A percentile compares a stretch with the other conserved stretches of the same genome.
These are phyloP conservation scores for Salvia miltiorrhiza DNA, from an alignment of 257 asterid species.

Conservation along the genomic window DNA sequence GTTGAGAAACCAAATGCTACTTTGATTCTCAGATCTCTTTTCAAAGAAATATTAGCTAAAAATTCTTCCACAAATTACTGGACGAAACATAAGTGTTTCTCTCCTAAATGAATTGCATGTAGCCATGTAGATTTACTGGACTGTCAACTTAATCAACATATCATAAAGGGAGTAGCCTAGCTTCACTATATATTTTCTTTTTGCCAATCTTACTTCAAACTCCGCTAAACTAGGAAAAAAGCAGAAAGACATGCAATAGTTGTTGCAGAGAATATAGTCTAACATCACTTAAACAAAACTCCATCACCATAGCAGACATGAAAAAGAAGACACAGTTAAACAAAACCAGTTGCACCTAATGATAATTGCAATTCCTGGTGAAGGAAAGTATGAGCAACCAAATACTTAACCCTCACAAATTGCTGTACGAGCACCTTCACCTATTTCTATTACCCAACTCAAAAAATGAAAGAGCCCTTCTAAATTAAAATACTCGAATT, in stretches of 20 bases:
- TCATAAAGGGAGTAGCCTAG: not conserved
- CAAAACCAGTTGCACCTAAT: not conserved
- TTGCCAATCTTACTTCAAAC: not conserved
- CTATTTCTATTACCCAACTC: conserved; percentile 3
- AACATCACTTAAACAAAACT: not conserved
- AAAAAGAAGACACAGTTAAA: not conserved
- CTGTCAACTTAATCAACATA: not conserved
- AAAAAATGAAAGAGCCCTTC: not conserved
- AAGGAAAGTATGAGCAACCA: conserved; percentile 5
- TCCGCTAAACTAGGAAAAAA: not conserved
- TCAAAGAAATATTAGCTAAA: not conserved
- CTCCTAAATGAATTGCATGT: not conserved
- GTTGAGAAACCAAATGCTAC: not conserved
- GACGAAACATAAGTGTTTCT: not conserved
- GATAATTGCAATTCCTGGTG: not conserved
- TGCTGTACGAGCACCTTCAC: conserved; percentile 4
- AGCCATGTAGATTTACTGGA: not conserved
- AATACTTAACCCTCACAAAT: conserved; percentile 12
- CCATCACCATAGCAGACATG: too few species aligned
- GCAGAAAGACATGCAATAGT: not conserved
- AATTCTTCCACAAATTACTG: not conserved
- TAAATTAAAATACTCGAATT: not conserved
- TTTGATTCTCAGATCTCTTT: conserved; percentile 2
- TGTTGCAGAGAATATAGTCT: not conserved
- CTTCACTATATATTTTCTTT: not conserved